These are phyloP conservation scores for Carex kokanica DNA, from an alignment of 176 grass and related monocot genomes.

Conservation along the genomic window DNA sequence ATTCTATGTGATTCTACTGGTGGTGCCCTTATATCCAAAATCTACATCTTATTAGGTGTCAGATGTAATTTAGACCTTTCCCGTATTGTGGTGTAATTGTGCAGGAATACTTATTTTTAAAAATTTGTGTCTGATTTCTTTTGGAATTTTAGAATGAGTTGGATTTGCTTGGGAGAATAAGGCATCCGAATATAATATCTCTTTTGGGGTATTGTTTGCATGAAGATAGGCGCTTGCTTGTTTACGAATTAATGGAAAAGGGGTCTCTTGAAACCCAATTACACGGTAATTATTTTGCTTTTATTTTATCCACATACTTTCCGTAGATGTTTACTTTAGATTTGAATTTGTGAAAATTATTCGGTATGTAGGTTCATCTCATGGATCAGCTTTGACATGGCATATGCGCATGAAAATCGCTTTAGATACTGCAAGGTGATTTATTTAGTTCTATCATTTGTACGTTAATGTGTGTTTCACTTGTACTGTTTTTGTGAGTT, in stretches of 20 bases:
- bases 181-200: slow-evolving; percentile 92
- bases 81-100: background rate
- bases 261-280: slow-evolving; percentile 88
- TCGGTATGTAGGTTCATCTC: slow-evolving; percentile 66
- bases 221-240: slow-evolving; percentile 56
- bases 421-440: slow-evolving; percentile 84
- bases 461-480: background rate
- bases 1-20: background rate
- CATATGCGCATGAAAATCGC: slow-evolving; percentile 92
- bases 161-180: slow-evolving; percentile 84
- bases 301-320: slow-evolving; percentile 13
- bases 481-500: slow-evolving; percentile 12
- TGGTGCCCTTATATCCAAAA: background rate
- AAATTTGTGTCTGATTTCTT: slow-evolving; percentile 18
- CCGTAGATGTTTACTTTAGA: slow-evolving; percentile 33
- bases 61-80: background rate
- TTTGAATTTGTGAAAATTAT: slow-evolving; percentile 31
- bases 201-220: slow-evolving; percentile 85
- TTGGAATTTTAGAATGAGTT: slow-evolving; percentile 77
- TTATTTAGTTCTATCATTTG: slow-evolving; percentile 34
- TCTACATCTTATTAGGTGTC: background rate
- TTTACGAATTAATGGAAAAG: slow-evolving; percentile 97
- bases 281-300: slow-evolving; percentile 57
- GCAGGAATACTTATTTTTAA: background rate
- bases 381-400: slow-evolving; percentile 87